Conservation (phyloP, 1,284 basidiomycete species). For the Erythrobasidium hasegawianum region DNA sequence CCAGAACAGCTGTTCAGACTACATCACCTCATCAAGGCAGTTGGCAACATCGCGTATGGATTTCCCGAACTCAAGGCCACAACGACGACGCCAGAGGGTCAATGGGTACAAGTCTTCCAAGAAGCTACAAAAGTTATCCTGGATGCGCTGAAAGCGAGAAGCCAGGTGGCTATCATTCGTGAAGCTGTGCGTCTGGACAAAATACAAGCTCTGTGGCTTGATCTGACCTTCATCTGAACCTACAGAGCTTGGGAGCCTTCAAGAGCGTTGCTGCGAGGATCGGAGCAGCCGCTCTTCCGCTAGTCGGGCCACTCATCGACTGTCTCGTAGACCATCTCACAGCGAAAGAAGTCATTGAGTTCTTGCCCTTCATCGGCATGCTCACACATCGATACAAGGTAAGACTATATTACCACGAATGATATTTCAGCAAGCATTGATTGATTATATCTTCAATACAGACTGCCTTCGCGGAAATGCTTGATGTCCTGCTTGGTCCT, state of each 20-base stretch:
- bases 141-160: slow-evolving; percentile 82
- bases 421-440: no score
- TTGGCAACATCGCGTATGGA: slow-evolving; percentile 92
- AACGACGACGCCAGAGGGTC: slow-evolving; percentile 65
- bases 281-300: slow-evolving; percentile 64
- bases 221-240: slow-evolving; percentile 14
- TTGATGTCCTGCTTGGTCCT: slow-evolving; percentile 86
- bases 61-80: slow-evolving; percentile 74
- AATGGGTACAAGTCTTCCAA: slow-evolving; percentile 73
- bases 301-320: slow-evolving; percentile 78
- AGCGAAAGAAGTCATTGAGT: slow-evolving; percentile 86
- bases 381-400: slow-evolving; percentile 91
- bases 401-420: neutral
- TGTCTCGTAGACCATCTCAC: slow-evolving; percentile 87
- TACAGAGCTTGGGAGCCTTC: slow-evolving; percentile 88
- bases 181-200: slow-evolving; percentile 72
- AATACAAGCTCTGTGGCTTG: no score
- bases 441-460: no score
- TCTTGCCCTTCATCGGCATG: slow-evolving; percentile 88
- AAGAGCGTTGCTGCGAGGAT: slow-evolving; percentile 86
- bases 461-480: slow-evolving; percentile 73
- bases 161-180: slow-evolving; percentile 77
- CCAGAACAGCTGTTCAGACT: slow-evolving; percentile 59
- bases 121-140: slow-evolving; percentile 85
- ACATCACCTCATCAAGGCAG: slow-evolving; percentile 93